Base-by-base conservation (phyloP, 768 basidiomycete species). In the Xanthoconium stramineum region DNA sequence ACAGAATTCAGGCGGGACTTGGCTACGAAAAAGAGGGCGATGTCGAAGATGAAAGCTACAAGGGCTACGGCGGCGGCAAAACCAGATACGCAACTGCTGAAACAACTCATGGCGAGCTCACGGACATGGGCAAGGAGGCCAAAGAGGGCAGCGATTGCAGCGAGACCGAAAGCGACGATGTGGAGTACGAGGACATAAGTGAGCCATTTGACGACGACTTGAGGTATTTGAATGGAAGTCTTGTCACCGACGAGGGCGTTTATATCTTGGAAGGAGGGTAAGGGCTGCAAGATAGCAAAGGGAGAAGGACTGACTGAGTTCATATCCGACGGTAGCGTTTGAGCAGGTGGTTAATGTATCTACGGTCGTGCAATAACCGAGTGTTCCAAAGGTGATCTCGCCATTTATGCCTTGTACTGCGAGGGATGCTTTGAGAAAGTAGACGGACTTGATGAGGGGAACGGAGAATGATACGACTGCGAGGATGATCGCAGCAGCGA, bases 171-270 rank as follows among this genome's bases (percentile, higher is more conserved):
- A 15, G 92, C 96, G 55, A 94, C 85, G 57, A 97, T 84, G 69
- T 98, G 95, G 15, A 98, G 80, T 60, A 98, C 84, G 61, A 99
- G 85, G 24, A 85, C 86, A 66, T 96, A 96, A 11, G 97, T 98
- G 67, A 98, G 76, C 92, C 95, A 98, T 76, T 97, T 96, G 58
- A 94, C 89, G 48, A 86, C 80, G 7, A 92, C 83, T 53, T 84
- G 76, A 2, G 94, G 93, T 49, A 98, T 91, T 61, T 91, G 71
- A 36, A 95, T 73, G 29, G 76, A 64, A 3, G 82, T 75, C 5
- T 78, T 72, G 69, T 91, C 80, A 7, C 87, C 91, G 33, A 97
- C 83, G 2, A 98, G 79, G 37, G 76, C 67, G 65, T 94, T 92
- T 61, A 95, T 83, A 64, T 98, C 94, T 95, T 60, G 46, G 48